A percentile compares a stretch with the other conserved stretches of the same genome.
phyloP scores from a whole-genome alignment of 116 monocot species.

The Dioscorea cayenensis region DNA sequence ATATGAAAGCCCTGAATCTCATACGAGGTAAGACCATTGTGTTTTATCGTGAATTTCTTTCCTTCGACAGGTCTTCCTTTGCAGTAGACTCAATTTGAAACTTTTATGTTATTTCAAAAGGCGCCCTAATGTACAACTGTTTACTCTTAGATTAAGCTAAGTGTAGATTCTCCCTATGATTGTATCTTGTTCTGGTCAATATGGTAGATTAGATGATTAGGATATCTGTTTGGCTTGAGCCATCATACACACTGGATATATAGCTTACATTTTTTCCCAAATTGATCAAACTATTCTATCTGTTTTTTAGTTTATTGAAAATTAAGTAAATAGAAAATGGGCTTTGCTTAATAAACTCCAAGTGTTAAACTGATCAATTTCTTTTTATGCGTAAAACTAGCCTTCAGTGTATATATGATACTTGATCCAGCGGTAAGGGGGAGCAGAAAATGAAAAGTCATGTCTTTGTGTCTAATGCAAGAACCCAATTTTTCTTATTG shows the following conservation, averaged over 20 bases:
- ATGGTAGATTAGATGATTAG: no score
- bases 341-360: not conserved
- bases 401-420: not conserved
- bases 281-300: not conserved
- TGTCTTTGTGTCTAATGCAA: not conserved
- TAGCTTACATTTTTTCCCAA: no score
- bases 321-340: not conserved
- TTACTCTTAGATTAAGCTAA: no score
- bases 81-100: not conserved
- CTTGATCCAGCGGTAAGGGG: not conserved
- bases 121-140: not conserved
- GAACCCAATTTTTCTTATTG: not conserved
- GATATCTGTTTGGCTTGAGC: no score
- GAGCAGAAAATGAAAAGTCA: not conserved
- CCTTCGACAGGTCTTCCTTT: not conserved
- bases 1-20: constrained; percentile 55
- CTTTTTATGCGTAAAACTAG: not conserved
- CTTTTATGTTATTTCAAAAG: not conserved
- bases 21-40: constrained; percentile 49
- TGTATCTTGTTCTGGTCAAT: no score
- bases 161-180: no score
- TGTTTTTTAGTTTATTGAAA: not conserved
- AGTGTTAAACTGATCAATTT: not conserved
- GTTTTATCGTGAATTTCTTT: not conserved
- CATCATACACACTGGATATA: no score